Percentiles rank a stretch among this genome's conserved stretches.
These are phyloP conservation scores for Schizothecium vesticola DNA, from an alignment of 495 filamentous ascomycete species.

Conservation along the genomic window DNA sequence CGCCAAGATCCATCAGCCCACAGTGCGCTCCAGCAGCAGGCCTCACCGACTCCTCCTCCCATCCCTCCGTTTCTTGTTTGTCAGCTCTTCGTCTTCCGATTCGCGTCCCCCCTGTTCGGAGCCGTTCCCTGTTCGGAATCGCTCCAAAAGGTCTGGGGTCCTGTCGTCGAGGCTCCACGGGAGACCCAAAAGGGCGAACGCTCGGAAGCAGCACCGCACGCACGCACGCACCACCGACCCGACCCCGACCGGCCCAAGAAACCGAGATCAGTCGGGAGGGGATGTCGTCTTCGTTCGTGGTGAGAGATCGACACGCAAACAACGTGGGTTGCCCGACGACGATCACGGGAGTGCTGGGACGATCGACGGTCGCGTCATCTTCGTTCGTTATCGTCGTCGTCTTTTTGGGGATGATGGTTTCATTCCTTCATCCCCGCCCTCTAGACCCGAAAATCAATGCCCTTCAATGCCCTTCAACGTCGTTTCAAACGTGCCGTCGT, in stretches of 20 bases:
- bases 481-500: too few species aligned
- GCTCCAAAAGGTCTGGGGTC: neutral
- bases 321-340: neutral
- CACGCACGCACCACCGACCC: neutral
- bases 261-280: neutral
- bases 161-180: neutral
- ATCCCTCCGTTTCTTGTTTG: neutral
- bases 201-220: too few species aligned
- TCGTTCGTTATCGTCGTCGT: neutral
- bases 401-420: too few species aligned
- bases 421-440: too few species aligned
- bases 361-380: neutral
- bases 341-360: neutral
- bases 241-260: too few species aligned
- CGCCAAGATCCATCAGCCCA: neutral
- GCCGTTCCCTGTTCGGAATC: neutral
- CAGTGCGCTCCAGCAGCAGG: neutral
- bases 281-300: neutral
- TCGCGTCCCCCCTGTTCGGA: too few species aligned
- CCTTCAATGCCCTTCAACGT: too few species aligned
- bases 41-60: neutral
- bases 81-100: neutral
- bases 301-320: neutral
- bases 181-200: neutral
- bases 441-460: too few species aligned